A percentile compares a stretch with the other conserved stretches of the same genome.
Evolutionary conservation across 2,329 filamentous ascomycete genomes (phyloP).

Genomic region (Aspergillus sergii): DNA sequence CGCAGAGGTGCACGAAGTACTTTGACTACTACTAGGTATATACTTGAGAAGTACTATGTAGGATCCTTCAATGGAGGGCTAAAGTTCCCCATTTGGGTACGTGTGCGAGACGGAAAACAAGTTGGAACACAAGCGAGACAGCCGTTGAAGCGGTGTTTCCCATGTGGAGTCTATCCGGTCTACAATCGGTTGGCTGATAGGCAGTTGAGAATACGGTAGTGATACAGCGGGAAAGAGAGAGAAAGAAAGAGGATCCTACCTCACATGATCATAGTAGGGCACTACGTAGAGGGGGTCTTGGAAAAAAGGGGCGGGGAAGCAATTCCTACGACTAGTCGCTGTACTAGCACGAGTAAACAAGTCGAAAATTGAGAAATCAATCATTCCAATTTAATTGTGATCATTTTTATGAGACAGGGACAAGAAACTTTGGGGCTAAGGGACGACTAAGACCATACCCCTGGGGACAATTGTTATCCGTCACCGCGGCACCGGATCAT

Average conservation of each 20-base stretch:
- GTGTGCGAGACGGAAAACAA: conserved; percentile 7
- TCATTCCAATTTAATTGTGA: background rate
- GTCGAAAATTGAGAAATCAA: conserved; percentile 1
- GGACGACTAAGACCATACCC: conserved; percentile 5
- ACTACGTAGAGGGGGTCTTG: conserved; percentile 4
- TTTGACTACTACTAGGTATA: background rate
- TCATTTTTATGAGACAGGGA: conserved; percentile 1
- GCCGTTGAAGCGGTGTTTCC: conserved; percentile 9
- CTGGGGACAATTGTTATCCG: conserved; percentile 29
- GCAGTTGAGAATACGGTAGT: conserved; percentile 16
- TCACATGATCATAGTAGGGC: conserved; percentile 18
- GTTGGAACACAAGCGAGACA: background rate
- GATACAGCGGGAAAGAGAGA: conserved; percentile 13
- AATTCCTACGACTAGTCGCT: too few species aligned
- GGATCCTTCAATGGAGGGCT: background rate
- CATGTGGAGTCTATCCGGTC: conserved; percentile 8
- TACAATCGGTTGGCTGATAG: conserved; percentile 3
- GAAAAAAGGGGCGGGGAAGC: conserved; percentile 2
- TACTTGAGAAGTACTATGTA: too few species aligned
- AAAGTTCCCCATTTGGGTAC: conserved; percentile 2
- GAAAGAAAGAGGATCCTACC: conserved; percentile 7
- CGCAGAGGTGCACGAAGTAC: background rate
- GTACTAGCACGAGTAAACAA: conserved; percentile 1
- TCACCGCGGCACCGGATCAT: conserved; percentile 41
- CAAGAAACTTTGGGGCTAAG: conserved; percentile 5